A percentile compares a stretch with the other conserved stretches of the same genome.
phyloP scores from a whole-genome alignment of 169 alveolate genomes.

The Plasmodium vivax region DNA sequence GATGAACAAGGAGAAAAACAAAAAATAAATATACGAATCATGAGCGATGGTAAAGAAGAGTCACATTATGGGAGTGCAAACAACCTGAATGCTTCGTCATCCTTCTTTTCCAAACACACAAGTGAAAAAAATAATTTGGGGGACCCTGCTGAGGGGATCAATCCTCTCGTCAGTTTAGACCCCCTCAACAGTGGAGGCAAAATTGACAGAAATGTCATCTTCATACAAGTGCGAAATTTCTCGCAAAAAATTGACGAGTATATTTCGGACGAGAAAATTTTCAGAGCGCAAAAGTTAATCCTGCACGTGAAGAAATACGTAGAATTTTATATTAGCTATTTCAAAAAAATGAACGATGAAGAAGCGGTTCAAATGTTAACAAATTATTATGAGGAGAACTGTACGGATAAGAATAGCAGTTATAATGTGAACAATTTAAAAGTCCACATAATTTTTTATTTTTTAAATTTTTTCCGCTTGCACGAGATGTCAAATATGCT shows the following conservation, averaged over 20 bases:
- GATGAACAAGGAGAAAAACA: not conserved
- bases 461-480: conserved; percentile 61
- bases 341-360: conserved; percentile 26
- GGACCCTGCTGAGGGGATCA: not conserved
- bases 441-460: conserved; percentile 28
- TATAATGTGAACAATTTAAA: conserved; percentile 60
- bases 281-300: conserved; percentile 72
- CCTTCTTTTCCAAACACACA: not conserved
- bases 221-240: conserved; percentile 28
- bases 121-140: not conserved
- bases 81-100: not conserved
- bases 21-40: not conserved
- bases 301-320: conserved; percentile 50
- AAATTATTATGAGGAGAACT: conserved; percentile 27
- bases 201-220: conserved; percentile 37
- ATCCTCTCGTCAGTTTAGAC: not conserved
- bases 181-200: not conserved
- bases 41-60: not conserved
- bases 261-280: conserved; percentile 57
- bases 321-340: conserved; percentile 53
- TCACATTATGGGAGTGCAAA: not conserved
- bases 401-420: conserved; percentile 26
- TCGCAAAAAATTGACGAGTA: conserved; percentile 67
- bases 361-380: conserved; percentile 24
- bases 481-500: conserved; percentile 40